Conservation (phyloP, 2,329 filamentous ascomycete genomes). For the Penicillium sclerotiorum region DNA sequence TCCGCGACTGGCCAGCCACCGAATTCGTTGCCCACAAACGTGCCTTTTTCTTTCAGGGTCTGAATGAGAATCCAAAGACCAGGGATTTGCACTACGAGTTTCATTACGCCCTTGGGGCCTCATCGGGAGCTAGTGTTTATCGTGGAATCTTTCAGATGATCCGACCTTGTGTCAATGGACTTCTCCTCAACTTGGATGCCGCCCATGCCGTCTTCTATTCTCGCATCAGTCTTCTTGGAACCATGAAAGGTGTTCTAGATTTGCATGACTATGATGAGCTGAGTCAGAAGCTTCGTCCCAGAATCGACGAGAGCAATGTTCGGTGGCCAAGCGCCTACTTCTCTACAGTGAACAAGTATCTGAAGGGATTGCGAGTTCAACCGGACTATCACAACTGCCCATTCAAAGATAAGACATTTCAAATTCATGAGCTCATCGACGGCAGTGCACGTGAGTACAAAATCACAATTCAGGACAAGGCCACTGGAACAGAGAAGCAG, state of each 20-base stretch:
- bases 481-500: conserved; percentile 46
- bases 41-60: conserved; percentile 69
- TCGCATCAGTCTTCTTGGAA: conserved; percentile 38
- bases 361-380: conserved; percentile 42
- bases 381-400: conserved; percentile 41
- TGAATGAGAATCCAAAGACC: conserved; percentile 50
- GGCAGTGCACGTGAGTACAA: conserved; percentile 47
- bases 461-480: conserved; percentile 44
- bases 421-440: conserved; percentile 53
- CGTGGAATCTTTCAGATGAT: conserved; percentile 91
- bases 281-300: conserved; percentile 24
- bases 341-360: conserved; percentile 30
- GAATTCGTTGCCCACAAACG: conserved; percentile 73
- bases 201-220: conserved; percentile 90
- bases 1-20: conserved; percentile 76
- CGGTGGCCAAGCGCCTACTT: conserved; percentile 14
- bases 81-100: conserved; percentile 49
- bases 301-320: conserved; percentile 5
- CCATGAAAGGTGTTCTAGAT: conserved; percentile 38
- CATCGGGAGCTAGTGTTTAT: conserved; percentile 68
- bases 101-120: neutral
- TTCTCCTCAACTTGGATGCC: conserved; percentile 87
- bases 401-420: conserved; percentile 46
- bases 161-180: conserved; percentile 68
- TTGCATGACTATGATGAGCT: conserved; percentile 37